A percentile compares a stretch with the other conserved stretches of the same genome.
phyloP scores from a whole-genome alignment of 2,329 filamentous ascomycete genomes.

The Nannizzia gypsea region DNA sequence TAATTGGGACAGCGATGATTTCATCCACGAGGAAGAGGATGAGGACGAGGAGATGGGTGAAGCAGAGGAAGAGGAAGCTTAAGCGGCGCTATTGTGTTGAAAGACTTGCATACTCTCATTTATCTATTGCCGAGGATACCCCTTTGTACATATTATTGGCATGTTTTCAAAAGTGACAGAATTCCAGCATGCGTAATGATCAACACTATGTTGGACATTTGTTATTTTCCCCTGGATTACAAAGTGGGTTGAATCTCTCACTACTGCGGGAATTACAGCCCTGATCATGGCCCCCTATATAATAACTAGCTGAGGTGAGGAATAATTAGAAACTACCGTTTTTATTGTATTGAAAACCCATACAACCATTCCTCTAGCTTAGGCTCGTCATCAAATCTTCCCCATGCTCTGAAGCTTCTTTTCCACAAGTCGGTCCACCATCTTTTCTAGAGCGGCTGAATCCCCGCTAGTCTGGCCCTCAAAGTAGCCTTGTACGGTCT shows the following conservation, averaged over 20 bases:
- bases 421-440: conserved; percentile 63
- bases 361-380: background rate
- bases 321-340: background rate
- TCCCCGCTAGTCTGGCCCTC: conserved; percentile 29
- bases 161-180: background rate
- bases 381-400: background rate
- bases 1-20: conserved; percentile 43
- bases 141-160: background rate
- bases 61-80: background rate
- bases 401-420: conserved; percentile 40
- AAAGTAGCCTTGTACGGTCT: conserved; percentile 76
- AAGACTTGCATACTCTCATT: background rate
- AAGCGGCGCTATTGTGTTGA: background rate
- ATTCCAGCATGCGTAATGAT: background rate
- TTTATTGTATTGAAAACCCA: background rate
- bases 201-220: background rate
- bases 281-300: background rate
- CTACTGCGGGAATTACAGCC: background rate
- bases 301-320: background rate
- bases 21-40: conserved; percentile 35
- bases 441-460: conserved; percentile 52
- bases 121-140: background rate
- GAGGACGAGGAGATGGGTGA: conserved; percentile 16
- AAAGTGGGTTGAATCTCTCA: background rate
- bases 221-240: background rate